Conservation (phyloP, 139 green algal genomes). For the Limnomonas spitsbergensis region DNA sequence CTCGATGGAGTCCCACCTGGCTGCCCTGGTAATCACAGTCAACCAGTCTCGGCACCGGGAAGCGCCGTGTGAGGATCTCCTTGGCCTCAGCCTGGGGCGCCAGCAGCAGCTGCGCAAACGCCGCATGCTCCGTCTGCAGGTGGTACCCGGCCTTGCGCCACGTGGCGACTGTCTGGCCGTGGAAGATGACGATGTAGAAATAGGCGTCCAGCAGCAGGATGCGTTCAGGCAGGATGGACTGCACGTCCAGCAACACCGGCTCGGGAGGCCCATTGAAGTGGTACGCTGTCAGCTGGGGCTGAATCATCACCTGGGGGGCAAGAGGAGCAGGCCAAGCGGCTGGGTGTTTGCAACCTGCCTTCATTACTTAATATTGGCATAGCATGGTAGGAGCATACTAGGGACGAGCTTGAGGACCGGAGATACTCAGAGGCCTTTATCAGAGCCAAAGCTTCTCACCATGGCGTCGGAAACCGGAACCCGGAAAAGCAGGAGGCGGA, state of each 20-base stretch:
- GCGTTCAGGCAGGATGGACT: slow-evolving; percentile 84
- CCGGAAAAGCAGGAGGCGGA: slow-evolving; percentile 81
- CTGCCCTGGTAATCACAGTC: slow-evolving; percentile 96
- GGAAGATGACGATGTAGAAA: slow-evolving; percentile 95
- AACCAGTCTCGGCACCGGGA: slow-evolving; percentile 88
- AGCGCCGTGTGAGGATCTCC: slow-evolving; percentile 69
- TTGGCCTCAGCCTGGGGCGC: slow-evolving; percentile 60
- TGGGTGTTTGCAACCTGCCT: no score
- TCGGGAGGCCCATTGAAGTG: slow-evolving; percentile 70
- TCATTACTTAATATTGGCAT: no score
- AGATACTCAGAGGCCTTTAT: no score
- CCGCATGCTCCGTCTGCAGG: slow-evolving; percentile 82
- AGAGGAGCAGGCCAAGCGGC: not conserved
- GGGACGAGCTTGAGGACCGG: no score
- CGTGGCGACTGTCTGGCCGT: slow-evolving; percentile 75
- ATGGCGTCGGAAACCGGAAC: slow-evolving; percentile 83
- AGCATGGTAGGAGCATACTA: no score
- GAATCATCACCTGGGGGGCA: slow-evolving; percentile 78
- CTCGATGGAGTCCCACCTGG: slow-evolving; percentile 65
- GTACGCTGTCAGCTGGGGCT: slow-evolving; percentile 87
- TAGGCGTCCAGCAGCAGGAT: slow-evolving; percentile 97
- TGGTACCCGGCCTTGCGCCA: slow-evolving; percentile 92
- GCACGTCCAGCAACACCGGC: slow-evolving; percentile 94
- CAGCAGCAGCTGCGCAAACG: slow-evolving; percentile 83
- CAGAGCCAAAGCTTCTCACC: no score